A percentile compares a stretch with the other conserved stretches of the same genome.
phyloP scores from a whole-genome alignment of 106 monocot genomes.

The Apostasia shenzhenica region DNA sequence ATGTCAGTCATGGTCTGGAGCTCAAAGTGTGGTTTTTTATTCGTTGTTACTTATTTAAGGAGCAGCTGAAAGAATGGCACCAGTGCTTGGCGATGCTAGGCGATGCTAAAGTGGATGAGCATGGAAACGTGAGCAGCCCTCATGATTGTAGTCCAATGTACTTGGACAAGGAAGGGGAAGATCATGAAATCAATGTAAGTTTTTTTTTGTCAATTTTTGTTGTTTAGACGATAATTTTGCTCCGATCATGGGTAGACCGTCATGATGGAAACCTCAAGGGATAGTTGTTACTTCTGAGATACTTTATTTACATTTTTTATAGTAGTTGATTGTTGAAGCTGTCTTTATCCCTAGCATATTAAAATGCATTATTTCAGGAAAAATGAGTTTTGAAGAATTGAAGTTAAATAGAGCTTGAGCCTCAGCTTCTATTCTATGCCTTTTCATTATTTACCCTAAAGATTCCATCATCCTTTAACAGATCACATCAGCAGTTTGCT shows the following conservation, averaged over 20 bases:
- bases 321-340: too few relatives aligned
- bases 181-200: slow-evolving; percentile 68
- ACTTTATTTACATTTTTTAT: too few relatives aligned
- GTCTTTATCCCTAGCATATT: too few relatives aligned
- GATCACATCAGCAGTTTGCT: slow-evolving; percentile 60
- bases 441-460: not conserved
- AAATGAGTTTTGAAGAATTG: too few relatives aligned
- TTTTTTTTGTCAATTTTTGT: not conserved
- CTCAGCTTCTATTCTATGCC: not conserved
- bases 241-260: too few relatives aligned
- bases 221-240: not conserved
- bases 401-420: too few relatives aligned
- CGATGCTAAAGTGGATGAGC: slow-evolving; percentile 62
- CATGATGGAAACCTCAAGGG: too few relatives aligned
- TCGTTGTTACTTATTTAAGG: slow-evolving; percentile 3
- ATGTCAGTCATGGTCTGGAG: not conserved
- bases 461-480: slow-evolving; percentile 7
- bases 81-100: slow-evolving; percentile 72
- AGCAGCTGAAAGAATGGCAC: slow-evolving; percentile 78
- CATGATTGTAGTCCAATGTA: slow-evolving; percentile 41
- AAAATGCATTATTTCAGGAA: too few relatives aligned
- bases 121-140: slow-evolving; percentile 41
- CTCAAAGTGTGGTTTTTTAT: not conserved
- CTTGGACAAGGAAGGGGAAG: slow-evolving; percentile 64
- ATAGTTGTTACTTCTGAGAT: too few relatives aligned